Conservation (phyloP, 805 yeast species). For the Wickerhamomyces xylosicus region DNA sequence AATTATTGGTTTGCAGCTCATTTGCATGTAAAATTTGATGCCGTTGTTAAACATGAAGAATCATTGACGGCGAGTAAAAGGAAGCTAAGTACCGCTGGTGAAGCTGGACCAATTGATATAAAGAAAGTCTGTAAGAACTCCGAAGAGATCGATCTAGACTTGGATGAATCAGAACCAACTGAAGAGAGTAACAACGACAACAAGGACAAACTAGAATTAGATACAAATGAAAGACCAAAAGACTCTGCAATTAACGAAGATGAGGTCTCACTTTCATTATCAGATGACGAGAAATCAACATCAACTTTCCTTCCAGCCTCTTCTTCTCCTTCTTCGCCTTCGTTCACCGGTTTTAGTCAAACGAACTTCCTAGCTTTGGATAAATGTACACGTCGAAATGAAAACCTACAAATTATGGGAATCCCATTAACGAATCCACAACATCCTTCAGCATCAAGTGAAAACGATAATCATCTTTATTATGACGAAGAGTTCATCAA, state of each 20-base stretch:
- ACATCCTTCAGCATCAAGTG: conserved; percentile 6
- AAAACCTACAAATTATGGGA: conserved; percentile 42
- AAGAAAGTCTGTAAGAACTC: conserved; percentile 10
- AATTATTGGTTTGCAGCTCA: conserved; percentile 83
- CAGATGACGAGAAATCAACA: too few species aligned
- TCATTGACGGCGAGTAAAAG: conserved; percentile 7
- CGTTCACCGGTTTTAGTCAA: conserved; percentile 11
- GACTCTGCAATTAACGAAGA: conserved; percentile 22
- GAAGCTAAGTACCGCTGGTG: conserved; percentile 6
- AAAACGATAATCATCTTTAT: conserved; percentile 2
- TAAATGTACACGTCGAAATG: conserved; percentile 63
- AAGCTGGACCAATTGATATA: neutral
- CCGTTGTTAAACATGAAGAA: conserved; percentile 32
- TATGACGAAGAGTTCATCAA: conserved; percentile 14
- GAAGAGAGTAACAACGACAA: conserved; percentile 6
- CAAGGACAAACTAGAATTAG: conserved; percentile 23
- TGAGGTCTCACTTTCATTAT: conserved; percentile 1
- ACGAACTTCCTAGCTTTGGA: conserved; percentile 72
- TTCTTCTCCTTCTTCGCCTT: too few species aligned
- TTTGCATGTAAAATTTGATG: conserved; percentile 66
- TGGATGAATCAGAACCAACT: conserved; percentile 4
- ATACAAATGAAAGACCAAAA: conserved; percentile 17
- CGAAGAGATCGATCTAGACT: conserved; percentile 19
- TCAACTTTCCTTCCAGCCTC: too few species aligned
- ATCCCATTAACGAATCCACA: conserved; percentile 26